Percentiles rank a stretch among this genome's conserved stretches.
Evolutionary conservation across 306 rosid species (phyloP).

Genomic region (apple (Malus domestica)): DNA sequence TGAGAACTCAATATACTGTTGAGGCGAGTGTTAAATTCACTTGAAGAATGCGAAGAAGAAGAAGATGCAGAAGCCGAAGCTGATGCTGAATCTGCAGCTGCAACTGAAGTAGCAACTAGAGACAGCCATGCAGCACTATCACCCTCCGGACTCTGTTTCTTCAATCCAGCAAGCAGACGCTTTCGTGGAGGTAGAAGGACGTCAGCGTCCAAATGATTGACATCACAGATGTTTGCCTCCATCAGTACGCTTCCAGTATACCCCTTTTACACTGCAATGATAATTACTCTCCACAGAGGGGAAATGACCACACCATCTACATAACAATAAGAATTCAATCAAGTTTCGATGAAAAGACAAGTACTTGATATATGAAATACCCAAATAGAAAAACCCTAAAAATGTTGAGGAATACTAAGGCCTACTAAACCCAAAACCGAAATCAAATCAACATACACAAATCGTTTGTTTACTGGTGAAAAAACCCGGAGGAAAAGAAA

Average conservation of each 20-base stretch:
- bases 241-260: constrained; percentile 32
- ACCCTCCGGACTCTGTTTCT: constrained; percentile 60
- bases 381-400: not conserved
- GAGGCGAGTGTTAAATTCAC: constrained; percentile 55
- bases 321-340: constrained; percentile 3
- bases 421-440: not conserved
- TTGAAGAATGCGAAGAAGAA: constrained; percentile 51
- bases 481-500: not conserved
- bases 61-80: constrained; percentile 23
- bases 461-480: not conserved
- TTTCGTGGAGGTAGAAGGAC: constrained; percentile 94
- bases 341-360: not conserved
- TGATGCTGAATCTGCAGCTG: constrained; percentile 13
- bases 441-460: not conserved
- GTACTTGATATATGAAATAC: not conserved
- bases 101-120: constrained; percentile 48
- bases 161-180: constrained; percentile 95
- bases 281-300: constrained; percentile 29
- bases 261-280: constrained; percentile 25
- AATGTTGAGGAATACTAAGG: not conserved
- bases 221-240: constrained; percentile 74
- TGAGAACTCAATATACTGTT: constrained; percentile 60
- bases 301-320: constrained; percentile 27
- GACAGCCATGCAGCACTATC: constrained; percentile 47
- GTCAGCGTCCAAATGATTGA: constrained; percentile 73